A percentile compares a stretch with the other conserved stretches of the same genome.
phyloP scores from a whole-genome alignment of 148 eudicot genomes.

The Hydrangea macrophylla region DNA sequence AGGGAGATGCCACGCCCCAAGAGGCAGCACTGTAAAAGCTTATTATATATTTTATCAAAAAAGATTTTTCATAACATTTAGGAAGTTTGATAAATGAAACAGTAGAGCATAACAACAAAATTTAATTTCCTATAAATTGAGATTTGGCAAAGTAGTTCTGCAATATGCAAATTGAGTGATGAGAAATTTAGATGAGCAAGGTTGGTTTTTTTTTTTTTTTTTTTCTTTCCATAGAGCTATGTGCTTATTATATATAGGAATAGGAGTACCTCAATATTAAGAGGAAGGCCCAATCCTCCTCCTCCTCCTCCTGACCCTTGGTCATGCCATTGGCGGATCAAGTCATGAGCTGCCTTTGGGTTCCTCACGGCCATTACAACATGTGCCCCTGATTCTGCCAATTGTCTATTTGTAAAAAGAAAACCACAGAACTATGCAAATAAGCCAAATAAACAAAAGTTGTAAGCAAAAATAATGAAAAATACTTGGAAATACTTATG shows the following conservation, averaged over 20 bases:
- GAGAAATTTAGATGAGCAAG: background rate
- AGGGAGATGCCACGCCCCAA: background rate
- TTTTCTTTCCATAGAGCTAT: background rate
- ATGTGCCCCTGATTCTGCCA: constrained; percentile 95
- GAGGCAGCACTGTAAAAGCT: no score
- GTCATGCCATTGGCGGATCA: constrained; percentile 77
- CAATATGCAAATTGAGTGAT: background rate
- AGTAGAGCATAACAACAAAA: no score
- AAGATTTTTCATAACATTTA: no score
- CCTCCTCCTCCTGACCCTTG: constrained; percentile 91
- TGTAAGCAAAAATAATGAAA: no score
- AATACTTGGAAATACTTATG: no score
- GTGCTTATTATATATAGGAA: constrained; percentile 11
- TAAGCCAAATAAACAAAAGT: background rate
- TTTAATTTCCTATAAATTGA: background rate
- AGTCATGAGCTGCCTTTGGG: constrained; percentile 66
- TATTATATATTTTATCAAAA: no score
- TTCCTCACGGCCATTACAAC: constrained; percentile 98
- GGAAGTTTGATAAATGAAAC: no score
- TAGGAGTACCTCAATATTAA: constrained; percentile 98
- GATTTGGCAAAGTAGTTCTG: background rate
- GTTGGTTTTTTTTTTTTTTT: no score
- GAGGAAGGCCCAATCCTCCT: constrained; percentile 86
- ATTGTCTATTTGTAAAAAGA: constrained; percentile 50
- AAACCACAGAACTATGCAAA: constrained; percentile 8